Percentiles rank a stretch among this genome's conserved stretches.
phyloP scores from a whole-genome alignment of 2,329 filamentous ascomycete genomes.

The Cadophora sp. region DNA sequence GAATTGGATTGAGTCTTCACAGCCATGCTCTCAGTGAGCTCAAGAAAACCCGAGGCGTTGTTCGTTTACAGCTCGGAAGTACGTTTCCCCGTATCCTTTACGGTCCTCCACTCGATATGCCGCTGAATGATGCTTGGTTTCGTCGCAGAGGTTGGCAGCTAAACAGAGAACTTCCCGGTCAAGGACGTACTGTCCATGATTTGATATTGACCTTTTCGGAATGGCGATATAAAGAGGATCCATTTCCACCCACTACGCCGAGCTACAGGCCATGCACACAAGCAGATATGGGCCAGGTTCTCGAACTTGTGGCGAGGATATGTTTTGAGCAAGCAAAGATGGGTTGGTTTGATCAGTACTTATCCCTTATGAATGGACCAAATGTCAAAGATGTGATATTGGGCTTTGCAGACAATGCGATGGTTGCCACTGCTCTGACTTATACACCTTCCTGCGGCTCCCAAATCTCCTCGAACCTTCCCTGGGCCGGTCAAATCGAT shows the following conservation, averaged over 20 bases:
- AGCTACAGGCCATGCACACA: slow-evolving; percentile 41
- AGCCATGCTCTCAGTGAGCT: slow-evolving; percentile 57
- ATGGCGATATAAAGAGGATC: slow-evolving; percentile 42
- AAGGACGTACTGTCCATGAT: slow-evolving; percentile 58
- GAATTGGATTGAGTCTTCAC: slow-evolving; percentile 61
- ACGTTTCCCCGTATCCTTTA: slow-evolving; percentile 65
- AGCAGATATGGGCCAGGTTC: slow-evolving; percentile 53
- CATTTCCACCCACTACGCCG: slow-evolving; percentile 46
- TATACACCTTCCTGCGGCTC: slow-evolving; percentile 56
- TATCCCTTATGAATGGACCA: slow-evolving; percentile 54
- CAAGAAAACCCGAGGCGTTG: slow-evolving; percentile 57
- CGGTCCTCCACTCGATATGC: slow-evolving; percentile 54
- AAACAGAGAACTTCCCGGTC: slow-evolving; percentile 51
- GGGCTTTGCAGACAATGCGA: slow-evolving; percentile 54
- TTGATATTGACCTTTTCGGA: slow-evolving; percentile 60
- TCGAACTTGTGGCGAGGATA: slow-evolving; percentile 57
- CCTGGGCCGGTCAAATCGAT: slow-evolving; percentile 60
- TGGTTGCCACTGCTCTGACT: slow-evolving; percentile 61
- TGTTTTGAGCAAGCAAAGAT: slow-evolving; percentile 55
- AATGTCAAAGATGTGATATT: slow-evolving; percentile 61
- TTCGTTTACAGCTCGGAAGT: slow-evolving; percentile 61
- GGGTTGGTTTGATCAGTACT: slow-evolving; percentile 67
- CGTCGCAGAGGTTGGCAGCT: slow-evolving; percentile 59
- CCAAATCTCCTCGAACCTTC: slow-evolving; percentile 56
- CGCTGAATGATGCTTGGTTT: slow-evolving; percentile 57